Conservation (phyloP, 768 basidiomycete species). For the Zangia roseola region DNA sequence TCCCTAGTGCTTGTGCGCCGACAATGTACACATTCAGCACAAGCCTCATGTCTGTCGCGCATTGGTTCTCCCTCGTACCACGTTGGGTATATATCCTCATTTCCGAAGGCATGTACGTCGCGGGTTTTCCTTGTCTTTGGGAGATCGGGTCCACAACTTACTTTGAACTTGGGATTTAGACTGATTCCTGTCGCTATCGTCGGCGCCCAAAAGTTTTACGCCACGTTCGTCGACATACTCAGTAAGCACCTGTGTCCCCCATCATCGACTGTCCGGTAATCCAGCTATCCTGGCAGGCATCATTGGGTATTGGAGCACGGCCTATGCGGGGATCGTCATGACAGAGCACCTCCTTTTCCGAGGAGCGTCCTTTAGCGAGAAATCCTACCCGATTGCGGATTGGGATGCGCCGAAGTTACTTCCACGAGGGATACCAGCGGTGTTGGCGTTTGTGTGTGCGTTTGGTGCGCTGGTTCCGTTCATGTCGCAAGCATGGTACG, state of each 20-base stretch:
- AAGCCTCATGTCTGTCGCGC: conserved; percentile 40
- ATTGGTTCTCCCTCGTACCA: conserved; percentile 37
- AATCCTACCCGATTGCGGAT: conserved; percentile 34
- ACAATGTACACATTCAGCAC: conserved; percentile 58
- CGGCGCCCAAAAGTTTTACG: conserved; percentile 45
- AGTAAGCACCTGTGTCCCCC: conserved; percentile 20
- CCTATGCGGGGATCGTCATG: conserved; percentile 39
- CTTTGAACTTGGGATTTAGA: conserved; percentile 20
- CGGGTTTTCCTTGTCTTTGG: neutral
- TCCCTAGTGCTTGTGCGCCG: conserved; percentile 55
- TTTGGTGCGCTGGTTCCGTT: conserved; percentile 42
- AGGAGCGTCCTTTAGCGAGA: conserved; percentile 29
- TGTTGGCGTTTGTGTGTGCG: conserved; percentile 39
- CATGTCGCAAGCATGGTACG: conserved; percentile 55
- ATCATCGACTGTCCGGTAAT: conserved; percentile 5
- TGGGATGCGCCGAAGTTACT: conserved; percentile 39
- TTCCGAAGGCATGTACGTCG: conserved; percentile 43
- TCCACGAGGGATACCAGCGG: conserved; percentile 42
- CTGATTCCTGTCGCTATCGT: conserved; percentile 48
- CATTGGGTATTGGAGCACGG: conserved; percentile 45
- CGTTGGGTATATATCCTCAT: conserved; percentile 48
- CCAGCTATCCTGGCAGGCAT: conserved; percentile 29
- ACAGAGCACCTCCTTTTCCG: conserved; percentile 47
- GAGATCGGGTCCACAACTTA: neutral
- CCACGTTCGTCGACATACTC: conserved; percentile 42